These are phyloP conservation scores for Trametes gibbosa DNA, from an alignment of 768 basidiomycete genomes.

Conservation along the genomic window DNA sequence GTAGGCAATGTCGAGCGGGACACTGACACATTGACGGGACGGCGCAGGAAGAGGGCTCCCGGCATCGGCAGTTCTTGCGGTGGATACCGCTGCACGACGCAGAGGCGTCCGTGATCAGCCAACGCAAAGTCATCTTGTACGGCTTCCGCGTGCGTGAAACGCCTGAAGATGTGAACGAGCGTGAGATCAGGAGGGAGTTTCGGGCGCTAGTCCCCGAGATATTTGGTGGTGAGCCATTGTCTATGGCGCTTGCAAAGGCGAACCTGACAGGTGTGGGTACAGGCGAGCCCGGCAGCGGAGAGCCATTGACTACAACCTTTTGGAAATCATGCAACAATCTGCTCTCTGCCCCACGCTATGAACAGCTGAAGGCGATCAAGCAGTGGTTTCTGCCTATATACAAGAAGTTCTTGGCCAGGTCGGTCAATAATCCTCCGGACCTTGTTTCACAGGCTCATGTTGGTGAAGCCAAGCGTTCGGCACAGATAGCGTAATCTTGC, in stretches of 20 bases:
- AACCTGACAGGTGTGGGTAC: not conserved
- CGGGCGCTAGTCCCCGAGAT: conserved; percentile 60
- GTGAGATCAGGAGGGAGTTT: conserved; percentile 69
- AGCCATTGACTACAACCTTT: conserved; percentile 13
- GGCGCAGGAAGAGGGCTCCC: conserved; percentile 46
- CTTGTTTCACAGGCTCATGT: not conserved
- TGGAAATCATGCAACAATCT: conserved; percentile 44
- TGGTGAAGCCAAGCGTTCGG: conserved; percentile 1
- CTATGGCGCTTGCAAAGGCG: too few species aligned
- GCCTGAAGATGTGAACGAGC: conserved; percentile 68
- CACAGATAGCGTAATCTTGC: conserved; percentile 36
- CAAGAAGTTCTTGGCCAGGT: conserved; percentile 50
- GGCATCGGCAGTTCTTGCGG: conserved; percentile 65
- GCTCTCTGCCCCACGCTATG: conserved; percentile 60
- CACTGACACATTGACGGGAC: not conserved
- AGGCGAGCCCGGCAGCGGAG: conserved; percentile 13
- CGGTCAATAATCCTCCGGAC: conserved; percentile 13
- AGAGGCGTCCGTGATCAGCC: conserved; percentile 57
- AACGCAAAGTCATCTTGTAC: conserved; percentile 68
- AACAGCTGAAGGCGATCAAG: conserved; percentile 67
- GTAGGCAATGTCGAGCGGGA: too few species aligned
- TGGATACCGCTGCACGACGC: conserved; percentile 70
- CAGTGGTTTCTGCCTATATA: conserved; percentile 75
- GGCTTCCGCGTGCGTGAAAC: conserved; percentile 67
- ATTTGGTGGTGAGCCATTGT: conserved; percentile 54